Evolutionary conservation across 2,329 filamentous ascomycete species (phyloP), one percentile per base, ranked within the genome.

Genomic region (Madurella mycetomatis): DNA sequence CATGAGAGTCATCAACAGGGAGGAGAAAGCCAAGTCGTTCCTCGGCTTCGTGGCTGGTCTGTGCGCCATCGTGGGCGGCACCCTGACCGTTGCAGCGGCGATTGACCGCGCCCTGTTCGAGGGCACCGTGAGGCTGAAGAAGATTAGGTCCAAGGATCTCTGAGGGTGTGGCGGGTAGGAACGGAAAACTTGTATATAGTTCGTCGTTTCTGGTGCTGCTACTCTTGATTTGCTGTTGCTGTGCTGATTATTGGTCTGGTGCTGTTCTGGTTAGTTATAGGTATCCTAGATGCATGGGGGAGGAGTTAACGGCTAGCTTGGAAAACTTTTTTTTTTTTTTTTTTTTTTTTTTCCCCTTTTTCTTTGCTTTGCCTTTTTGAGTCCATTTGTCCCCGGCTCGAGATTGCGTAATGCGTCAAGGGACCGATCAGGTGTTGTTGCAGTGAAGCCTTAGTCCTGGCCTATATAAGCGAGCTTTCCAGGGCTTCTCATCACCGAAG

Each of bases 1-100:
- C 5, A 99, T 99, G 94, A 99, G 97, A 76, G 92, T 99, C 57
- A 88, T 99, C 73, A 99, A 99, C 77, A 87, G 92, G 52, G 95
- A 99, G 75, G 87, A 89, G 62, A 84, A 90, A 45, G 78, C 86
- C 57, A 97, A 97, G 78, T 88, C 87, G 4, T 95, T 99, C 70
- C 84, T 90, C 0, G 89, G 89, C 16, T 99, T 99, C 77, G 73
- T 99, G 55, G 92, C 94, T 1, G 94, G 94, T 46, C 83, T 99
- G 17, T 99, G 94, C 70, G 92, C 92, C 39, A 88, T 97, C 57
- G 86, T 99, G 48, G 94, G 94, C 58, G 94, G 94, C 62, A 99
- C 94, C 0, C 74, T 99, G 62, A 99, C 94, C 0, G 94, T 99
- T 16, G 94, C 94, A 11, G 94, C 95, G 5, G 94, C 94, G 4